These are phyloP conservation scores for Fusarium equiseti DNA, from an alignment of 2,329 filamentous ascomycete species.

Conservation along the genomic window DNA sequence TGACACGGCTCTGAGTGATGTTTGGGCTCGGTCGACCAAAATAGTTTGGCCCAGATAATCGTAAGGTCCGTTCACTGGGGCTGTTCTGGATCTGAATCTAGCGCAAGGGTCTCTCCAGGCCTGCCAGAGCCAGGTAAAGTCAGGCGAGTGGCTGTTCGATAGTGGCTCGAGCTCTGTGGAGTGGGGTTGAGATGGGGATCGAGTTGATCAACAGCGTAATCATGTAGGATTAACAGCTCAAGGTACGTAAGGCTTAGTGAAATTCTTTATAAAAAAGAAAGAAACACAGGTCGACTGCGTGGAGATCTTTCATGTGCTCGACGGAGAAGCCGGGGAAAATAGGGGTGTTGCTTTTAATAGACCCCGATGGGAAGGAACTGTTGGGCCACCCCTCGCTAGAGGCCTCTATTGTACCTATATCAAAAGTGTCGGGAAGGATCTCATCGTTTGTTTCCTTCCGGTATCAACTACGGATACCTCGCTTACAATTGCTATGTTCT, in stretches of 20 bases:
- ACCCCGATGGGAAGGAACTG: constrained; percentile 1
- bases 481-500: constrained; percentile 11
- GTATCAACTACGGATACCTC: constrained; percentile 7
- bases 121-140: constrained; percentile 8
- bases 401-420: not conserved
- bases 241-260: constrained; percentile 32
- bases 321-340: constrained; percentile 6
- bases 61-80: constrained; percentile 42
- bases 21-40: constrained; percentile 45
- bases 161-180: constrained; percentile 38
- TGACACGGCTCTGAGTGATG: constrained; percentile 38
- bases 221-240: constrained; percentile 20
- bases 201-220: constrained; percentile 33
- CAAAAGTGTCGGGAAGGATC: constrained; percentile 6
- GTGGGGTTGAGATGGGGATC: constrained; percentile 33
- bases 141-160: constrained; percentile 33
- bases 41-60: constrained; percentile 41
- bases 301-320: constrained; percentile 11
- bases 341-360: constrained; percentile 19
- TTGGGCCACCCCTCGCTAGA: not conserved
- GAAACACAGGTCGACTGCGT: not conserved
- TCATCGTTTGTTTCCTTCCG: constrained; percentile 11
- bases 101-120: constrained; percentile 27
- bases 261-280: constrained; percentile 13
- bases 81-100: constrained; percentile 47